Percentiles rank a stretch among this genome's conserved stretches.
Evolutionary conservation across 139 green algal species (phyloP).

Genomic region (Nannochloris sp.): DNA sequence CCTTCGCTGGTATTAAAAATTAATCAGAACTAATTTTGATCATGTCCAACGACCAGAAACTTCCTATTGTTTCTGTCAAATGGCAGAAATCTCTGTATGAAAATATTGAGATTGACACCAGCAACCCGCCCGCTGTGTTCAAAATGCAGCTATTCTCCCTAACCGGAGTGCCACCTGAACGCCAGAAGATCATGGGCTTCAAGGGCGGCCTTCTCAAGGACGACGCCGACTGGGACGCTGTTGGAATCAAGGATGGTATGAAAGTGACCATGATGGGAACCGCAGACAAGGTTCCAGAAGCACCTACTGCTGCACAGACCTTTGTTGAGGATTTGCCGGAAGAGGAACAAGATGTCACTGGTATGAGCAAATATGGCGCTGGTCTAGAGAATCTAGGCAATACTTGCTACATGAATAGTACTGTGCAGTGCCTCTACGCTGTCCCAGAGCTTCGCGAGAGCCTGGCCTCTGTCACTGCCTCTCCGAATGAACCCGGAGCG

Average conservation of each 20-base stretch:
- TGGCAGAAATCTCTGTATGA: slow-evolving; percentile 86
- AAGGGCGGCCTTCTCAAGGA: slow-evolving; percentile 93
- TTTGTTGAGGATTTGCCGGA: slow-evolving; percentile 97
- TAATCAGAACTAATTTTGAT: too few species aligned
- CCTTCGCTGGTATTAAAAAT: too few species aligned
- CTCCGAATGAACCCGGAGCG: not conserved
- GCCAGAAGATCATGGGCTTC: slow-evolving; percentile 92
- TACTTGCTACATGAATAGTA: slow-evolving; percentile 99
- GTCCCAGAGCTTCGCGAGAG: slow-evolving; percentile 60
- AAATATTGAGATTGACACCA: slow-evolving; percentile 80
- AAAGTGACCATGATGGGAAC: slow-evolving; percentile 97
- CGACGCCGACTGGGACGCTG: slow-evolving; percentile 77
- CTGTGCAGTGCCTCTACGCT: slow-evolving; percentile 80
- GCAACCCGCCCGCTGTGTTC: slow-evolving; percentile 72
- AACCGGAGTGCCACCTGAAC: slow-evolving; percentile 83
- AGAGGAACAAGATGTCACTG: slow-evolving; percentile 53
- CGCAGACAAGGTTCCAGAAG: slow-evolving; percentile 63
- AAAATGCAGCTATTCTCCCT: slow-evolving; percentile 95
- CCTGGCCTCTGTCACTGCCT: slow-evolving; percentile 3
- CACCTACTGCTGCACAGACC: slow-evolving; percentile 46
- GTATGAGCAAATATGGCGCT: slow-evolving; percentile 58
- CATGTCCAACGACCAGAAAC: too few species aligned
- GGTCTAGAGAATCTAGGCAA: slow-evolving; percentile 94
- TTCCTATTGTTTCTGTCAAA: slow-evolving; percentile 87
- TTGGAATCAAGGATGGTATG: slow-evolving; percentile 69